phyloP scores from a whole-genome alignment of 2,329 filamentous ascomycete genomes.

The Venturia aucupariae region DNA sequence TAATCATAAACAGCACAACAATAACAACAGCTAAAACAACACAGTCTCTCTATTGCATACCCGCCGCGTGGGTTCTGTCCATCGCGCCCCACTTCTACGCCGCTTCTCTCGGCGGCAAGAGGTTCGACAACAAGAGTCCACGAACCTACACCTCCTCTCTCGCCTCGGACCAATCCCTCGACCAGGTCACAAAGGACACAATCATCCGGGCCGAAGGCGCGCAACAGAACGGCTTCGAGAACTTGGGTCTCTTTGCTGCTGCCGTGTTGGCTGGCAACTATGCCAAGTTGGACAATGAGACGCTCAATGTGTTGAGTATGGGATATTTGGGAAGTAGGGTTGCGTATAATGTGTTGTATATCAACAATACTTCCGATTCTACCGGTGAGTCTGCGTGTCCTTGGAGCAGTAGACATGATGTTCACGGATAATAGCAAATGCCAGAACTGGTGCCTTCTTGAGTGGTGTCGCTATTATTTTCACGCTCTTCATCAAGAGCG shows the following conservation, averaged over 20 bases:
- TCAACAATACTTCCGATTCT: constrained; percentile 19
- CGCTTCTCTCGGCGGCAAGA: constrained; percentile 16
- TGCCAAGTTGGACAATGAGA: constrained; percentile 23
- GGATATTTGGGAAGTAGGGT: constrained; percentile 22
- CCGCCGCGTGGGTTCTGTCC: constrained; percentile 24
- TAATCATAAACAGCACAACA: too few species aligned
- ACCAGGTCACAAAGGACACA: constrained; percentile 24
- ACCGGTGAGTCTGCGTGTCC: neutral
- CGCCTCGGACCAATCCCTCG: constrained; percentile 23
- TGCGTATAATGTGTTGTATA: constrained; percentile 24
- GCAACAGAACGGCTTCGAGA: constrained; percentile 31
- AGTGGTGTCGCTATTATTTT: constrained; percentile 19
- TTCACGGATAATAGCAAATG: constrained; percentile 14
- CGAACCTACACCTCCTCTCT: constrained; percentile 22
- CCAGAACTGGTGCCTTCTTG: constrained; percentile 20
- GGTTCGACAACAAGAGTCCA: constrained; percentile 23
- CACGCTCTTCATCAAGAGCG: constrained; percentile 22
- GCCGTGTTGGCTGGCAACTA: constrained; percentile 31
- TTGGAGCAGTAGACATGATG: neutral
- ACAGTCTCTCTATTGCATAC: constrained; percentile 11
- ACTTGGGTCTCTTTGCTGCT: constrained; percentile 30
- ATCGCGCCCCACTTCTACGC: constrained; percentile 29
- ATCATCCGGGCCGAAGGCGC: constrained; percentile 31
- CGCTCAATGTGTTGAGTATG: constrained; percentile 22
- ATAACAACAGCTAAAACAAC: neutral